phyloP scores from a whole-genome alignment of 805 yeast species.

The Komagataella phaffii region DNA sequence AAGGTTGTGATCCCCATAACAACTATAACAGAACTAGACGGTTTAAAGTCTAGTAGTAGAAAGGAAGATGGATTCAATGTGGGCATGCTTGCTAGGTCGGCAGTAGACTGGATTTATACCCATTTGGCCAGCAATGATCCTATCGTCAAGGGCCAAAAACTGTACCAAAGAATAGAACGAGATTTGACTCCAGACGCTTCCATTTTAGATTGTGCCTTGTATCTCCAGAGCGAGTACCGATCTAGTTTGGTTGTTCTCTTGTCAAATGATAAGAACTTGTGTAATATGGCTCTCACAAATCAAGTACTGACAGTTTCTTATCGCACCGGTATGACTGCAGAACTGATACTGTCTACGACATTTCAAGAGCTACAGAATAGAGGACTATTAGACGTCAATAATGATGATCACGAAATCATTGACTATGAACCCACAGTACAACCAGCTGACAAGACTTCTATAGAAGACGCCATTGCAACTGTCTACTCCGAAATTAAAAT shows the following conservation, averaged over 20 bases:
- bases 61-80: neutral
- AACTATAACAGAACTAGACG: conserved; percentile 73
- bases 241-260: conserved; percentile 39
- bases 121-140: conserved; percentile 37
- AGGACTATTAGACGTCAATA: neutral
- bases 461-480: conserved; percentile 8
- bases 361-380: conserved; percentile 16
- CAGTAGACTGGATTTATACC: conserved; percentile 65
- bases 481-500: conserved; percentile 28
- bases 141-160: conserved; percentile 51
- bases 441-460: conserved; percentile 4
- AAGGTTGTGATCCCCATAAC: conserved; percentile 53
- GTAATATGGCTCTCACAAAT: conserved; percentile 63
- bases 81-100: conserved; percentile 51
- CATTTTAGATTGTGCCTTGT: conserved; percentile 74
- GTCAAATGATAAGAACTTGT: conserved; percentile 77
- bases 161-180: conserved; percentile 36
- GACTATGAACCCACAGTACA: neutral
- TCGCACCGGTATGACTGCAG: conserved; percentile 28
- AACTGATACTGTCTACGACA: conserved; percentile 26
- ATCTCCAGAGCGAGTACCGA: conserved; percentile 27
- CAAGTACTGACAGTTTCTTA: conserved; percentile 50
- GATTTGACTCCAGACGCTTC: conserved; percentile 56
- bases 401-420: neutral
- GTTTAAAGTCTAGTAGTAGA: conserved; percentile 38